Base-by-base conservation (phyloP, 1,139 yeast species). In the Pichia sp. region DNA sequence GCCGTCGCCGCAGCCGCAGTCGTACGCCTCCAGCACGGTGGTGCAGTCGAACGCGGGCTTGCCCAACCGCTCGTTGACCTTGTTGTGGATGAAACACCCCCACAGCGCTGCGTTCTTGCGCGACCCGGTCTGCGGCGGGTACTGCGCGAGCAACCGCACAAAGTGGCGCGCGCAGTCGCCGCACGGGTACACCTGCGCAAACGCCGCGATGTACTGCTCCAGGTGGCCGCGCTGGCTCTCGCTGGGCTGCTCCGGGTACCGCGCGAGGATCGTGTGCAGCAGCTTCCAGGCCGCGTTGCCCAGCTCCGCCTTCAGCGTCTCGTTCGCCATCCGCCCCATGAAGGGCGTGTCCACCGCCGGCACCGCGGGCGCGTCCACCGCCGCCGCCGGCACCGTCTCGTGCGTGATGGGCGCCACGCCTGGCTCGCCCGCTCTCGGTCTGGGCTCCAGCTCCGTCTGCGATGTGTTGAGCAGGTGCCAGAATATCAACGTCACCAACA, bases 161-260 rank as follows among this genome's bases (percentile, higher is more conserved):
- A 93, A 93, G 68, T 93, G 99, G 59, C 89, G 76, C 0, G 99
- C 97, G 72, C 98, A 91, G 66, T 91, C 96, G 8, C 96, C 95
- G 69, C 96, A 88, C 0, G 96, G 96, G 59, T 88, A 88, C 18
- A 87, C 88, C 62, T 87, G 88, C 3, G 87, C 87, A 70, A 84
- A 86, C 39, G 82, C 70, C 13, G 67, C 44, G 51, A 79, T 76
- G 65, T 75, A 85, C 54, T 69, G 76, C 19, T 65, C 61, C 49
- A 93, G 72, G 10, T 95, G 85, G 38, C 74, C 67, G 48, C 82
- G 76, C 63, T 91, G 91, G 46, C 74, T 78, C 6, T 64, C 60
- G 1, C 82, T 70, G 18, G 99, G 99, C 33, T 72, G 72, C 48
- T 87, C 96, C 0, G 99, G 98, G 64, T 87, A 93, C 63, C 96